Conservation (phyloP, 495 filamentous ascomycete genomes). For the Apodospora peruviana region DNA sequence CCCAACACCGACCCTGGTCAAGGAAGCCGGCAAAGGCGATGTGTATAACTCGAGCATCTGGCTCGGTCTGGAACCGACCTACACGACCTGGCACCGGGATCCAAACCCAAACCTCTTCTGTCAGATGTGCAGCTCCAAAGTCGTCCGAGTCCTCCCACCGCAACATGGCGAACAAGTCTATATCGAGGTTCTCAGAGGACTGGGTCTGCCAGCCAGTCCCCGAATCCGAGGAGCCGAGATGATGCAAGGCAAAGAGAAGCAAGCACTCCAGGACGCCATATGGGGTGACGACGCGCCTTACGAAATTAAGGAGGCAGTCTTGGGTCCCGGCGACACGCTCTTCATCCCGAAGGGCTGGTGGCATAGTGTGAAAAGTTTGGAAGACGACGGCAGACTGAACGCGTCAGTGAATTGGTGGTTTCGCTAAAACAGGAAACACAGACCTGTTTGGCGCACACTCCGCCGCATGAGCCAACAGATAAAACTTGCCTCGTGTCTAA, state of each 20-base stretch:
- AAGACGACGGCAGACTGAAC: conserved; percentile 24
- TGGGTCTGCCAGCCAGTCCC: conserved; percentile 48
- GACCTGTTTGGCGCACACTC: too few species aligned
- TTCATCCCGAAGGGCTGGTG: conserved; percentile 95
- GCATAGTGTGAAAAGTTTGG: conserved; percentile 79
- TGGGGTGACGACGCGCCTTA: conserved; percentile 49
- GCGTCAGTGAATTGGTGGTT: conserved; percentile 92
- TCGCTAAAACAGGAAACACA: conserved; percentile 28
- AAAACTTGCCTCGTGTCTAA: too few species aligned
- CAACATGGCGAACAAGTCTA: conserved; percentile 46
- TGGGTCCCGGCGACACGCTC: conserved; percentile 64
- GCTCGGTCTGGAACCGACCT: conserved; percentile 80
- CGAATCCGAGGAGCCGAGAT: conserved; percentile 78
- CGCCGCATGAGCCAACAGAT: too few species aligned
- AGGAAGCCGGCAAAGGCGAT: conserved; percentile 58
- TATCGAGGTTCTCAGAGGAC: too few species aligned
- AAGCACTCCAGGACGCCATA: conserved; percentile 58
- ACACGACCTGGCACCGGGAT: conserved; percentile 85
- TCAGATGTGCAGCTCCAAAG: conserved; percentile 71
- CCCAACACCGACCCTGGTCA: conserved; percentile 60
- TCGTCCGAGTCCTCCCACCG: conserved; percentile 64
- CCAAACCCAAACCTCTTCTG: conserved; percentile 93
- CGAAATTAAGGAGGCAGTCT: conserved; percentile 40
- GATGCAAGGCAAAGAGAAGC: conserved; percentile 74
- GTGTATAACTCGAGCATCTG: conserved; percentile 82